These are phyloP conservation scores for Coemansia sp. DNA, from an alignment of 192 early-diverging fungal species.

Conservation along the genomic window DNA sequence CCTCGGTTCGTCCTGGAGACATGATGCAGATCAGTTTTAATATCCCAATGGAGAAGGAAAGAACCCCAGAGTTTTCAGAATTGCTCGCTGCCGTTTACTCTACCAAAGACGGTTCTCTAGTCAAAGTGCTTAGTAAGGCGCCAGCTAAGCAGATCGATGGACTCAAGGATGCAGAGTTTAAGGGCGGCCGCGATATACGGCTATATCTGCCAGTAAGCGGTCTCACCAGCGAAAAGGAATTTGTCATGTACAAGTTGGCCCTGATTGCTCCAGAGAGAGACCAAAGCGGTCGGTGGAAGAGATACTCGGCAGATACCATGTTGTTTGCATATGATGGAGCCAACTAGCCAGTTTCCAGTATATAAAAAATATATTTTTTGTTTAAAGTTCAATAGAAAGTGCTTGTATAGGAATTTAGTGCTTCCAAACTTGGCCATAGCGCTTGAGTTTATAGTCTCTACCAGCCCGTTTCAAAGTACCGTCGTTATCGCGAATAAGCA, in stretches of 20 bases:
- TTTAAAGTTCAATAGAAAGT: conserved; percentile 5
- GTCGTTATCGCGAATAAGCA: conserved; percentile 64
- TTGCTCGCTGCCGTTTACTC: conserved; percentile 41
- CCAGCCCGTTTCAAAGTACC: conserved; percentile 60
- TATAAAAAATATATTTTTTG: background rate
- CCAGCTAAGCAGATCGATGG: conserved; percentile 16
- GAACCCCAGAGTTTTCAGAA: conserved; percentile 17
- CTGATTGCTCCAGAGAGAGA: conserved; percentile 40
- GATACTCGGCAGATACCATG: conserved; percentile 41
- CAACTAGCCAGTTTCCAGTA: background rate
- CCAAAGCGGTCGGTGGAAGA: conserved; percentile 17
- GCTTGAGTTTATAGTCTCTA: conserved; percentile 55
- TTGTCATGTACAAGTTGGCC: conserved; percentile 38
- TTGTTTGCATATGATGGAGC: conserved; percentile 34
- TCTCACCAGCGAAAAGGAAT: conserved; percentile 9
- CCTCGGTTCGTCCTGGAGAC: conserved; percentile 34
- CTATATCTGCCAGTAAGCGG: conserved; percentile 24
- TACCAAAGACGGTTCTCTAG: conserved; percentile 32
- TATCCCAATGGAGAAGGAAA: conserved; percentile 6
- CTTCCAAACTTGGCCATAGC: conserved; percentile 47
- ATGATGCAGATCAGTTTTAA: conserved; percentile 26
- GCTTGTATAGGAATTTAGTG: conserved; percentile 17
- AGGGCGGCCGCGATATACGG: conserved; percentile 1
- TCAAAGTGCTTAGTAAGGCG: conserved; percentile 23
- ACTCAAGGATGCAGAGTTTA: conserved; percentile 12